Evolutionary conservation across 176 grass and related monocot genomes (phyloP).

Genomic region (Ampelocalamus luodianensis): DNA sequence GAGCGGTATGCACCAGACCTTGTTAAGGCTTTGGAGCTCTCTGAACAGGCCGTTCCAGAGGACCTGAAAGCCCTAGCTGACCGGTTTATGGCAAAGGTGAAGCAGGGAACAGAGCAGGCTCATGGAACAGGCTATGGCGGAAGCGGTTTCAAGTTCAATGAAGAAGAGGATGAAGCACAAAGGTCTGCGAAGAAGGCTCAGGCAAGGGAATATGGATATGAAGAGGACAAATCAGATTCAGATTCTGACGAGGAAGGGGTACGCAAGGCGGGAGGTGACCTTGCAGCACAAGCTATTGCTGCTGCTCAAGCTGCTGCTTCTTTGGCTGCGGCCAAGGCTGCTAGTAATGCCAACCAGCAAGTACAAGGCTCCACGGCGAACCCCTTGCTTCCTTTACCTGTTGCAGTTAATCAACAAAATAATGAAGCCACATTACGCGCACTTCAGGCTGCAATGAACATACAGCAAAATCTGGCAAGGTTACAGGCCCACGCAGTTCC

Average conservation of each 20-base stretch:
- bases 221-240: conserved; percentile 93
- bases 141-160: conserved; percentile 94
- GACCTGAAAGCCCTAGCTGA: conserved; percentile 84
- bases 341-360: conserved; percentile 57
- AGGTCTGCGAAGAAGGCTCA: conserved; percentile 88
- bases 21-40: conserved; percentile 90
- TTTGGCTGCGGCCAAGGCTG: conserved; percentile 62
- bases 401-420: conserved; percentile 51
- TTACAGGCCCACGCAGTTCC: conserved; percentile 92
- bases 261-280: conserved; percentile 74
- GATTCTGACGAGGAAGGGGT: conserved; percentile 91
- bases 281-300: conserved; percentile 64
- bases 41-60: conserved; percentile 83
- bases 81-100: conserved; percentile 89
- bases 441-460: conserved; percentile 85
- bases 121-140: conserved; percentile 99
- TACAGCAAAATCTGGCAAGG: conserved; percentile 82
- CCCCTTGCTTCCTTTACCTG: conserved; percentile 61
- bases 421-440: conserved; percentile 85
- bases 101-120: conserved; percentile 83
- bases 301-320: conserved; percentile 74
- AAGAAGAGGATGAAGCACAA: conserved; percentile 95
- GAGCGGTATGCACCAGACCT: conserved; percentile 91
- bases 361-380: conserved; percentile 34
- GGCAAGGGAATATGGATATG: conserved; percentile 92